Evolutionary conservation across 371 early-diverging fungal genomes (phyloP).

Genomic region (Mucor irregularis): DNA sequence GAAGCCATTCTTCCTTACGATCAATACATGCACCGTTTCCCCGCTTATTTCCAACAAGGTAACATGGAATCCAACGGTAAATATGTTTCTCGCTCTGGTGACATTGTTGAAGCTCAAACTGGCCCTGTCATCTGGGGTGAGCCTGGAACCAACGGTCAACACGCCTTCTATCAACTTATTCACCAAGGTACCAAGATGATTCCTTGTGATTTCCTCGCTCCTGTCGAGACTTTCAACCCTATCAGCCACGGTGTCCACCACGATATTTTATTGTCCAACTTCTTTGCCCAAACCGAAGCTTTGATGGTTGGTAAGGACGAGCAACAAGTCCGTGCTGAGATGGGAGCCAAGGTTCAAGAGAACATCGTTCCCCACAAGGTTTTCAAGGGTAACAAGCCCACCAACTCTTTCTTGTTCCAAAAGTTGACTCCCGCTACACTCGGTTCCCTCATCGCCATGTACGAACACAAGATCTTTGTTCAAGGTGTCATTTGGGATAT

Average conservation of each 20-base stretch:
- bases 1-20: constrained; percentile 98
- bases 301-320: constrained; percentile 93
- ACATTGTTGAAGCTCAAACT: constrained; percentile 79
- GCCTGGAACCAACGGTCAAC: constrained; percentile 99
- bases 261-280: constrained; percentile 96
- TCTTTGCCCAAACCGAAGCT: constrained; percentile 98
- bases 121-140: constrained; percentile 99
- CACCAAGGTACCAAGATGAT: constrained; percentile 99
- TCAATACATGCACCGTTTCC: constrained; percentile 96
- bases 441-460: constrained; percentile 94
- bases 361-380: constrained; percentile 87
- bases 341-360: constrained; percentile 62
- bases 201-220: constrained; percentile 96
- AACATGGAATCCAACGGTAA: constrained; percentile 99
- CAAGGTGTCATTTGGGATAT: constrained; percentile 98
- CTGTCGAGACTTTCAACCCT: constrained; percentile 89
- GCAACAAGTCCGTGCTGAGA: constrained; percentile 76
- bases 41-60: constrained; percentile 98
- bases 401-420: constrained; percentile 94
- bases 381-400: constrained; percentile 97
- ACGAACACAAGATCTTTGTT: constrained; percentile 99
- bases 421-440: constrained; percentile 92
- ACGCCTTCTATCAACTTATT: constrained; percentile 99
- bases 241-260: constrained; percentile 81
- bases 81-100: constrained; percentile 82